Percentiles rank a stretch among this genome's conserved stretches.
Conservation (phyloP, 768 basidiomycete genomes). For the Baorangia bicolor region DNA sequence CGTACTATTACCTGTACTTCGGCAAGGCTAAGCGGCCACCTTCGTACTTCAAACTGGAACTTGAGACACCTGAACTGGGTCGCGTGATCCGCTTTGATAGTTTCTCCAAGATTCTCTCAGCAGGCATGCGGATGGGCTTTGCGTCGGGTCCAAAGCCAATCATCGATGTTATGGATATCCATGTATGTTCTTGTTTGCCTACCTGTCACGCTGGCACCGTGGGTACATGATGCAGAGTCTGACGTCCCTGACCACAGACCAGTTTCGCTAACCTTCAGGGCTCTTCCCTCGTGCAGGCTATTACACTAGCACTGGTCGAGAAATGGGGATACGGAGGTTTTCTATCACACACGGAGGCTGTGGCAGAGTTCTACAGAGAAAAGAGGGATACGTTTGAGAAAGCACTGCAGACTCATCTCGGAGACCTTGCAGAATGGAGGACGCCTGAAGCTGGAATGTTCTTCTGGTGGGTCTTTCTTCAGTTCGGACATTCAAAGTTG, state of each 20-base stretch:
- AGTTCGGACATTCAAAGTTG: constrained; percentile 6
- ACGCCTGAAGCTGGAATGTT: constrained; percentile 84
- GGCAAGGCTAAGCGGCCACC: constrained; percentile 60
- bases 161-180: constrained; percentile 65
- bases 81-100: constrained; percentile 88
- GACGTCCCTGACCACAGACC: constrained; percentile 46
- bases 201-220: constrained; percentile 12
- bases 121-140: constrained; percentile 81
- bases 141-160: constrained; percentile 71
- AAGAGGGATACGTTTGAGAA: constrained; percentile 78
- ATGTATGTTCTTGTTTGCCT: constrained; percentile 45
- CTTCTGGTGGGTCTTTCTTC: constrained; percentile 59
- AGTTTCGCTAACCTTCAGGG: constrained; percentile 65
- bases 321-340: constrained; percentile 81
- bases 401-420: constrained; percentile 74
- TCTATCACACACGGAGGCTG: constrained; percentile 59
- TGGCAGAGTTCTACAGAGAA: constrained; percentile 70
- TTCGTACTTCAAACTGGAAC: constrained; percentile 83
- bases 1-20: constrained; percentile 78
- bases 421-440: constrained; percentile 71
- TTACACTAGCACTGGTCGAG: constrained; percentile 55
- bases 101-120: constrained; percentile 78
- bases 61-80: constrained; percentile 62
- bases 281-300: constrained; percentile 62
- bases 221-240: constrained; percentile 1